A percentile compares a stretch with the other conserved stretches of the same genome.
Conservation (phyloP, 2,329 filamentous ascomycete genomes). For the Ascochyta rabiei region DNA sequence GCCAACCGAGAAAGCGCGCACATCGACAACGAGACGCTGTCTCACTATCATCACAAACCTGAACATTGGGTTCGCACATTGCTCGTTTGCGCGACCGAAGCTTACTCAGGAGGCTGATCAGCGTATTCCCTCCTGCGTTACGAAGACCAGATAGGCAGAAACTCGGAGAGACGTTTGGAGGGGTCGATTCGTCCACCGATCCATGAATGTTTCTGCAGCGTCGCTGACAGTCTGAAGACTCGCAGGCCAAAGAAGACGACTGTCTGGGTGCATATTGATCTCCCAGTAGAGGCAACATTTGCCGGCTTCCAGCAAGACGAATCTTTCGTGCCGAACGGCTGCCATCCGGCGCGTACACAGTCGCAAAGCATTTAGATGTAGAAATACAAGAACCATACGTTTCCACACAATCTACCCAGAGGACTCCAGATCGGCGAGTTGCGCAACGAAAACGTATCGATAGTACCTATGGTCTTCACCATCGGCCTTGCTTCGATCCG, state of each 20-base stretch:
- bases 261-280: constrained; percentile 8
- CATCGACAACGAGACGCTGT: constrained; percentile 12
- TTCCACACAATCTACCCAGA: constrained; percentile 3
- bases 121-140: not conserved
- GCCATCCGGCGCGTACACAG: constrained; percentile 31
- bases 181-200: not conserved
- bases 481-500: constrained; percentile 15
- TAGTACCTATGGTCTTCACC: constrained; percentile 14
- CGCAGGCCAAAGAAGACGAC: constrained; percentile 12
- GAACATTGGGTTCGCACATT: not conserved
- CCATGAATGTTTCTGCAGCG: constrained; percentile 9
- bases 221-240: constrained; percentile 27
- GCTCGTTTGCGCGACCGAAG: not conserved
- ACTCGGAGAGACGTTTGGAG: not conserved
- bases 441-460: constrained; percentile 20
- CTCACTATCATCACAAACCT: constrained; percentile 22
- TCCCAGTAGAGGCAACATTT: constrained; percentile 4
- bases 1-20: constrained; percentile 4
- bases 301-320: constrained; percentile 20
- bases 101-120: not conserved
- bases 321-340: constrained; percentile 20
- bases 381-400: constrained; percentile 38
- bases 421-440: constrained; percentile 15
- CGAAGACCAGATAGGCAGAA: not conserved
- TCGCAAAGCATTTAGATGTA: constrained; percentile 34